Base-by-base conservation (phyloP, 2,329 filamentous ascomycete genomes). In the Dactylellina sp. region DNA sequence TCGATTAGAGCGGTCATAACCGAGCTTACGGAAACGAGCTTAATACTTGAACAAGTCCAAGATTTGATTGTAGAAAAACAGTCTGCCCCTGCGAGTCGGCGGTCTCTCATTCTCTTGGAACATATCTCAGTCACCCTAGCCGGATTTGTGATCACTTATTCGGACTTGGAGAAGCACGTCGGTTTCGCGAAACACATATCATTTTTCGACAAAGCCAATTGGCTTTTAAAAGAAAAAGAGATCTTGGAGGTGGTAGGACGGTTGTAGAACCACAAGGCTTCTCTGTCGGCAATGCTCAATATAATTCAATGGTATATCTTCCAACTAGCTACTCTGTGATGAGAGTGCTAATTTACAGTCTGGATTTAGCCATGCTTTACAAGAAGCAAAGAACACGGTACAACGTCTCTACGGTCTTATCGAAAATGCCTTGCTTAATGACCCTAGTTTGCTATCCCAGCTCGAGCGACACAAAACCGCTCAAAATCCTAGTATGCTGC, bases 221-320 rank as follows among this genome's bases (percentile, higher is more conserved):
- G 56, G 64, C 11, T 70, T 0, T 7, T 70, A 7, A 47, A 24
- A 40, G 64, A 70, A 28, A 55, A 61, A 24, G 55, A 61, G 9
- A 56, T 70, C 4, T 42, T 61, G 4, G 64, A 70, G n/a, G 28
- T 42, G 5, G 11, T 70, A 2, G n/a, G 55, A 1, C 39, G 56
- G 32, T 24, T 70, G n/a, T 56, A 70, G 22, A 62, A 70, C 25
- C 64, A 70, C 24, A 70, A 70, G 32, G 12, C 20, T 0, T 70
- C 64, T 1, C 40, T 70, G 11, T 37, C 39, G 6, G 2, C 39
- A 1, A 62, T 70, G 64, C 64, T 70, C 4, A 55, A 49, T 56
- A 70, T 70, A 4, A 24, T 70, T 1, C 56, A 70, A 49, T 52
- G 47, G 64, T 62, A 42, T 18, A n/a, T 35, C 18, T 16, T 37